phyloP scores from a whole-genome alignment of 2,329 filamentous ascomycete species.

The Colletotrichum liaoningense region DNA sequence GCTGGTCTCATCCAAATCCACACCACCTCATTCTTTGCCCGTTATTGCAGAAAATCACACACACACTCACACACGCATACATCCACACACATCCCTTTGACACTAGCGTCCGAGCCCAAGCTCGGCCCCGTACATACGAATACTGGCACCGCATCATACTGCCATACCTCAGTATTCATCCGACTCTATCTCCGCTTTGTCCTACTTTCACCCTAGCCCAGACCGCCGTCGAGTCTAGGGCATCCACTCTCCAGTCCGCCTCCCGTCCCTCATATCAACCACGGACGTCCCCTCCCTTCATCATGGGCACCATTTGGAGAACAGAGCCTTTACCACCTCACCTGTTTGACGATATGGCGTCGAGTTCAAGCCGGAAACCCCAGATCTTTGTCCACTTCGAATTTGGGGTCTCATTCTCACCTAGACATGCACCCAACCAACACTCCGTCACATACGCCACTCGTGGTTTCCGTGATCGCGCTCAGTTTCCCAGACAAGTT shows the following conservation, averaged over 20 bases:
- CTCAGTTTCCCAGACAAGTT: conserved; percentile 58
- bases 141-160: conserved; percentile 7
- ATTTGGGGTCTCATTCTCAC: conserved; percentile 62
- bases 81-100: conserved; percentile 20
- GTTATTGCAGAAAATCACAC: conserved; percentile 9
- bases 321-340: conserved; percentile 39
- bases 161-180: conserved; percentile 14
- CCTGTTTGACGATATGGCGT: conserved; percentile 41
- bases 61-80: too few relatives aligned
- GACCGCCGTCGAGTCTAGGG: conserved; percentile 26
- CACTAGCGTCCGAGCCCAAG: conserved; percentile 29
- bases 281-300: conserved; percentile 11
- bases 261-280: conserved; percentile 28
- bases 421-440: conserved; percentile 54
- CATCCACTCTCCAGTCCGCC: conserved; percentile 11
- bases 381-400: conserved; percentile 64
- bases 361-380: conserved; percentile 46
- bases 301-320: conserved; percentile 39
- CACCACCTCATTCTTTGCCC: neutral
- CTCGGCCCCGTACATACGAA: conserved; percentile 23
- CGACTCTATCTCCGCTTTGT: conserved; percentile 34
- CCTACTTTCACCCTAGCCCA: conserved; percentile 22
- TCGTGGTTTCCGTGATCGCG: conserved; percentile 54
- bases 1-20: neutral
- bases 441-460: conserved; percentile 61